A percentile compares a stretch with the other conserved stretches of the same genome.
These are phyloP conservation scores for Neopestalotiopsis clavispora DNA, from an alignment of 2,329 filamentous ascomycete species.

Conservation along the genomic window DNA sequence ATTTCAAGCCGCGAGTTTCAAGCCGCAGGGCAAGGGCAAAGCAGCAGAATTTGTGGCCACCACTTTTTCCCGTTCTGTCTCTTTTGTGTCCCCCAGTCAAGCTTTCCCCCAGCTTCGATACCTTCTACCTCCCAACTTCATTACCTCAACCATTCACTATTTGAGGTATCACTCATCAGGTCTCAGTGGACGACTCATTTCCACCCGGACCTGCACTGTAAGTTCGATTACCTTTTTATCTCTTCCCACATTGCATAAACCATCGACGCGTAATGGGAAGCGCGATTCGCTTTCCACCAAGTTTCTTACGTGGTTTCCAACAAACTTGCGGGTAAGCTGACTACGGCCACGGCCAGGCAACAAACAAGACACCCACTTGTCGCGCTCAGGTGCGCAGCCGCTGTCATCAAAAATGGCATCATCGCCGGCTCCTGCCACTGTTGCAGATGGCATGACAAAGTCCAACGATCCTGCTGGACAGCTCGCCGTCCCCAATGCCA, in stretches of 20 bases:
- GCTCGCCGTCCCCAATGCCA: neutral
- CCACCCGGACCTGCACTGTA: no score
- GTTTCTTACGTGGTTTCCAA: neutral
- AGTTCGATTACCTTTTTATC: no score
- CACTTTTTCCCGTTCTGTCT: neutral
- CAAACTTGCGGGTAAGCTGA: neutral
- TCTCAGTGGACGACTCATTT: no score
- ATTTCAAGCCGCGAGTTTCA: neutral
- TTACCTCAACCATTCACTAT: no score
- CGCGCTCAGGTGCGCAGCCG: neutral
- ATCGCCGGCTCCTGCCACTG: neutral
- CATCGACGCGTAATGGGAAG: neutral
- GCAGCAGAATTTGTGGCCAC: neutral
- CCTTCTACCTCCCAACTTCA: no score
- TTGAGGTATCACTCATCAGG: no score
- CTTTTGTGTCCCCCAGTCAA: neutral
- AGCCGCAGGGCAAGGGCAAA: neutral
- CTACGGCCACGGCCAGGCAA: neutral
- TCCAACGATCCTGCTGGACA: neutral
- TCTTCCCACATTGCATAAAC: neutral
- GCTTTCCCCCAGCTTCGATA: neutral
- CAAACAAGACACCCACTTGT: neutral
- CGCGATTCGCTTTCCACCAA: neutral
- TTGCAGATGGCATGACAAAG: neutral
- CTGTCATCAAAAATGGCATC: neutral